Base-by-base conservation (phyloP, 805 yeast genomes). In the Yamadazyma scolyti region DNA sequence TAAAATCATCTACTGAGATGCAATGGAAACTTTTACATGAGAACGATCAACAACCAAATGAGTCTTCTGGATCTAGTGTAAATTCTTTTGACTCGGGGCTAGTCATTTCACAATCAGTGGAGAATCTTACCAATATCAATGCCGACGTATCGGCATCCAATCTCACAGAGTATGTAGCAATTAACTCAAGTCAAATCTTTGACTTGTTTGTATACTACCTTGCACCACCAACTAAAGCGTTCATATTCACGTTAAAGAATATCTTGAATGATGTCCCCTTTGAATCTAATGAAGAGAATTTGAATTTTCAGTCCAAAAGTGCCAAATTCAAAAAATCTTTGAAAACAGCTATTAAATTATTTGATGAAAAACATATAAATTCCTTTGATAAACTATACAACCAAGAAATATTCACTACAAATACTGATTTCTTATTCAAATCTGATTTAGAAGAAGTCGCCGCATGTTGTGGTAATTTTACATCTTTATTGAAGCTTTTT, bases 381-480 rank as follows among this genome's bases (percentile, higher is more conserved):
- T 77, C 90, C 0, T 70, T 84, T 33, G 67, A 66, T 21, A 68
- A 65, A 39, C 54, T 84, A 10, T 84, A 85, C 44, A 56, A 65
- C 2, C 76, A 78, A 46, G 70, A 69, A 4, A 58, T 74, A 6
- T 79, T 79, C 50, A 58, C 60, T 23, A 26, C 39, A 16, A 35
- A 54, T 2, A 36, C 48, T 36, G 47, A 57, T 28, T 44, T 67
- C 46, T 23, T 58, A 47, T 48, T 66, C 23, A 72, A 67, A 37
- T 67, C 80, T 1, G 81, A 78, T 37, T 82, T 80, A 44, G 94
- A 84, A 55, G 88, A 82, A 42, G 82, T 84, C 3, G 83, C 89
- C 1, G 94, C 95, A 0, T 74, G 84, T 27, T 83, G 93, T 59
- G 90, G 89, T 1, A 82, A 84, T 50, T 84, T 84, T 48, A 69